A percentile compares a stretch with the other conserved stretches of the same genome.
Evolutionary conservation across 495 filamentous ascomycete species (phyloP).

Genomic region (Penicillium tannophilum): DNA sequence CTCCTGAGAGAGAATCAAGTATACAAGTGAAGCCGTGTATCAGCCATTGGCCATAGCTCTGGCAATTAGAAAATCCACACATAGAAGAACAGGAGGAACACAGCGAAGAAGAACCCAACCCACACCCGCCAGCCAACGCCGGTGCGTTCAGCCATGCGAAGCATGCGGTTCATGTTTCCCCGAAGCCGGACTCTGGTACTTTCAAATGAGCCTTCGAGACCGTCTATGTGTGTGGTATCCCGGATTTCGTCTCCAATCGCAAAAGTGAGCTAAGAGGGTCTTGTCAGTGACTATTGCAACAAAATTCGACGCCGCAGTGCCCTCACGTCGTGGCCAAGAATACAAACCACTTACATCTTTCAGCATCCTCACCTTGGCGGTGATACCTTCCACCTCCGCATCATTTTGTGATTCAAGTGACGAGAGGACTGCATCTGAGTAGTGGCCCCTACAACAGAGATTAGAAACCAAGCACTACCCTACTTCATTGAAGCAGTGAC

Average conservation of each 20-base stretch:
- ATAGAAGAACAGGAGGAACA: conserved; percentile 80
- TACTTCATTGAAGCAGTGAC: neutral
- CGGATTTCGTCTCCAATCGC: conserved; percentile 95
- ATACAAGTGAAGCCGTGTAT: neutral
- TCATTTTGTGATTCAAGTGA: conserved; percentile 97
- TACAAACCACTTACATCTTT: conserved; percentile 73
- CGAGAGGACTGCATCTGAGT: conserved; percentile 88
- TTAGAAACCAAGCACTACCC: conserved; percentile 8
- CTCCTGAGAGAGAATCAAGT: neutral
- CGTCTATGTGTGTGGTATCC: conserved; percentile 77
- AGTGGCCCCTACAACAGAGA: conserved; percentile 68
- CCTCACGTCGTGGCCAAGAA: neutral
- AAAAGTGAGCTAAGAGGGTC: conserved; percentile 67
- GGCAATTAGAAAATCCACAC: conserved; percentile 73
- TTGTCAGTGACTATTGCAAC: conserved; percentile 11
- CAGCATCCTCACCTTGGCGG: conserved; percentile 85
- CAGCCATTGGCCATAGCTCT: neutral
- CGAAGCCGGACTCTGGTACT: conserved; percentile 74
- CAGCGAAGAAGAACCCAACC: conserved; percentile 80
- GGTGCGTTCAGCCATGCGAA: conserved; percentile 90
- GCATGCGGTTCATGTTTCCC: conserved; percentile 96
- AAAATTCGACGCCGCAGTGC: neutral
- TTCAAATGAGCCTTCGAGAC: conserved; percentile 85
- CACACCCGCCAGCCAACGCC: conserved; percentile 95
- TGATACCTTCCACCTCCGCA: conserved; percentile 82